Conservation (phyloP, 331 rosid genomes). For the Rosa hybrid region DNA sequence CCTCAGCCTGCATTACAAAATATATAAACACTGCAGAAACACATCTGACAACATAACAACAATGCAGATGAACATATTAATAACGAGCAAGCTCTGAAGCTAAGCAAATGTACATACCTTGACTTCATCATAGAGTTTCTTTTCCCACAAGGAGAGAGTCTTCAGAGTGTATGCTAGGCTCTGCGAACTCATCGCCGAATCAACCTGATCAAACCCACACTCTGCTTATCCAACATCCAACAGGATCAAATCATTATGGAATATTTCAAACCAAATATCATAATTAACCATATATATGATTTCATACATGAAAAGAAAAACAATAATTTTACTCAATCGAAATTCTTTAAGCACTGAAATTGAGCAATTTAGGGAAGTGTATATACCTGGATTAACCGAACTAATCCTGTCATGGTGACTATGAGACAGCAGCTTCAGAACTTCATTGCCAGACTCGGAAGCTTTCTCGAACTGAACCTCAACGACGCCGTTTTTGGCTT, state of each 20-base stretch:
- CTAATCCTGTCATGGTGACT: conserved; percentile 36
- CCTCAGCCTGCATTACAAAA: conserved; percentile 57
- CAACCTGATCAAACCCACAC: conserved; percentile 32
- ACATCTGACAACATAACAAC: neutral
- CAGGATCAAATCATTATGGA: neutral
- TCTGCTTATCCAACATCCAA: conserved; percentile 30
- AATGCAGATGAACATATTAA: neutral
- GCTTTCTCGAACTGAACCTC: conserved; percentile 63
- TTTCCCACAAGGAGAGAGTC: conserved; percentile 79
- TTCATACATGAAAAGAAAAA: neutral
- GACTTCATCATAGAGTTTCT: conserved; percentile 78
- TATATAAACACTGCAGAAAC: neutral
- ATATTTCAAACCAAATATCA: neutral
- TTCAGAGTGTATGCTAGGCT: conserved; percentile 56
- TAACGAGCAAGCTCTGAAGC: neutral
- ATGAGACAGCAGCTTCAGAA: conserved; percentile 51
- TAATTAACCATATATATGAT: neutral
- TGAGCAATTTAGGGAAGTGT: neutral
- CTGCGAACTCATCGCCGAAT: conserved; percentile 24
- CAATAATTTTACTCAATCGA: neutral
- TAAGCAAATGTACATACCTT: conserved; percentile 43
- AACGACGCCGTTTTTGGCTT: conserved; percentile 23
- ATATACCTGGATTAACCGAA: conserved; percentile 47
- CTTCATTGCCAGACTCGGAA: conserved; percentile 58
- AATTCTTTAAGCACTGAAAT: neutral